A percentile compares a stretch with the other conserved stretches of the same genome.
These are phyloP conservation scores for Elongisporangium senticosum DNA, from an alignment of 352 stramenopile species.

Conservation along the genomic window DNA sequence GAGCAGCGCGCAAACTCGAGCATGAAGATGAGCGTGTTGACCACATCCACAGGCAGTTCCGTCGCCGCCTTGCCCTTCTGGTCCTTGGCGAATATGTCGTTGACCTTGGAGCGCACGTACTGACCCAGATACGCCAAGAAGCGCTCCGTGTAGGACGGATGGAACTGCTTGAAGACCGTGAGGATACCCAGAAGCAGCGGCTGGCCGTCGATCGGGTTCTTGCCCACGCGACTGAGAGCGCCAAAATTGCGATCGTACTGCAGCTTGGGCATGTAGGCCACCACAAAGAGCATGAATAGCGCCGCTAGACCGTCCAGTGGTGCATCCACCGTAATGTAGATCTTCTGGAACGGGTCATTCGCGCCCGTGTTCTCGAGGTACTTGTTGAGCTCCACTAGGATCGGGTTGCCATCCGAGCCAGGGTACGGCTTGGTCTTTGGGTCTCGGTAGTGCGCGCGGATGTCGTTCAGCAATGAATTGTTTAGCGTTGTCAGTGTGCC, in stretches of 20 bases:
- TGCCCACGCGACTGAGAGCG: conserved; percentile 80
- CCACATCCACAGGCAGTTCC: conserved; percentile 70
- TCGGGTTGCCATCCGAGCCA: conserved; percentile 65
- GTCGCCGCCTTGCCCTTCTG: conserved; percentile 42
- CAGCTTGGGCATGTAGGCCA: conserved; percentile 92
- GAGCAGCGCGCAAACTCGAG: conserved; percentile 80
- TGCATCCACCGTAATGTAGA: conserved; percentile 91
- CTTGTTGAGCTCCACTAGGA: conserved; percentile 89
- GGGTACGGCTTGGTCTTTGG: conserved; percentile 81
- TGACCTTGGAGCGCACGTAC: conserved; percentile 88
- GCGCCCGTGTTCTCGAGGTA: conserved; percentile 89
- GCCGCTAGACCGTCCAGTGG: conserved; percentile 88
- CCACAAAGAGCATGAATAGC: conserved; percentile 90
- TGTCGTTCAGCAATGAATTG: conserved; percentile 84
- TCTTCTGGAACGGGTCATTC: conserved; percentile 92
- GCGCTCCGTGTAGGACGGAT: conserved; percentile 91
- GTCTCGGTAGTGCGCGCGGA: conserved; percentile 81
- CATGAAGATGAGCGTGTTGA: conserved; percentile 89
- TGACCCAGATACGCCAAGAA: conserved; percentile 92
- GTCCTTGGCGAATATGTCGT: conserved; percentile 69
- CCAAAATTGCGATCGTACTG: conserved; percentile 90
- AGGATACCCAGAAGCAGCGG: conserved; percentile 87
- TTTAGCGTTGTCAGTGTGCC: conserved; percentile 89
- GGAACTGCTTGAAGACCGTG: conserved; percentile 94
- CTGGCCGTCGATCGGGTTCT: conserved; percentile 91